Evolutionary conservation across 202 grass and related monocot species (phyloP).

Genomic region (Eragrostis tef): DNA sequence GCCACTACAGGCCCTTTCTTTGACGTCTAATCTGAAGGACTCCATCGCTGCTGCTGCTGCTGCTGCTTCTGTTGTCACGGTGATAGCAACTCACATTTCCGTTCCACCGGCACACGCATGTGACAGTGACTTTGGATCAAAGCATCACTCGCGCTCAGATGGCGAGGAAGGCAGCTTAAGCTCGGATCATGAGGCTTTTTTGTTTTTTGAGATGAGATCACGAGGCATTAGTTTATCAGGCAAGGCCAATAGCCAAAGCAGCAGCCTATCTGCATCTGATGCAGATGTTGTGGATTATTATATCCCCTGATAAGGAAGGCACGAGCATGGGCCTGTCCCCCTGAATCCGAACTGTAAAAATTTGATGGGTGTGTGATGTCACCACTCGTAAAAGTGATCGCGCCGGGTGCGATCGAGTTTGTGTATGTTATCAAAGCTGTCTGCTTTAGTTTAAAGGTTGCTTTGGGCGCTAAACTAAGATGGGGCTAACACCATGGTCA

Average conservation of each 20-base stretch:
- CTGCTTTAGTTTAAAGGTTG: background rate
- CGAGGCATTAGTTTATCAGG: conserved; percentile 49
- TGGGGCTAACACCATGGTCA: background rate
- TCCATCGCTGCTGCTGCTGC: background rate
- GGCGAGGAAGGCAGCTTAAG: conserved; percentile 11
- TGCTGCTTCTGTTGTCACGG: conserved; percentile 39
- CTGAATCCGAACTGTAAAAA: conserved; percentile 38
- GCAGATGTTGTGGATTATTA: conserved; percentile 16
- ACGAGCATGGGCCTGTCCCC: conserved; percentile 17
- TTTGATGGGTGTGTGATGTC: conserved; percentile 30
- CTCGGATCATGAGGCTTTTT: conserved; percentile 30
- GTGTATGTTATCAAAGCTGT: background rate
- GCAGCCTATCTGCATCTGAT: conserved; percentile 38
- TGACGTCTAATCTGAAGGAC: conserved; percentile 36
- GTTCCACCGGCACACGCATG: conserved; percentile 31
- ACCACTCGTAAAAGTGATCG: background rate
- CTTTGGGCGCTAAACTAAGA: conserved; percentile 1
- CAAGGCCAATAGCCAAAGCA: conserved; percentile 29
- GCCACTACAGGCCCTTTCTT: conserved; percentile 8
- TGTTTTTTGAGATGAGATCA: too few species aligned
- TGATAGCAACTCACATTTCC: conserved; percentile 37
- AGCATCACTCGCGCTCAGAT: conserved; percentile 32
- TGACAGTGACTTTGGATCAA: conserved; percentile 61
- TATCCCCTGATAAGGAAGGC: conserved; percentile 40
- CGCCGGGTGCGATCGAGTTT: too few species aligned